Evolutionary conservation across 116 monocot species (phyloP).

Genomic region (Phalaenopsis hybrid): DNA sequence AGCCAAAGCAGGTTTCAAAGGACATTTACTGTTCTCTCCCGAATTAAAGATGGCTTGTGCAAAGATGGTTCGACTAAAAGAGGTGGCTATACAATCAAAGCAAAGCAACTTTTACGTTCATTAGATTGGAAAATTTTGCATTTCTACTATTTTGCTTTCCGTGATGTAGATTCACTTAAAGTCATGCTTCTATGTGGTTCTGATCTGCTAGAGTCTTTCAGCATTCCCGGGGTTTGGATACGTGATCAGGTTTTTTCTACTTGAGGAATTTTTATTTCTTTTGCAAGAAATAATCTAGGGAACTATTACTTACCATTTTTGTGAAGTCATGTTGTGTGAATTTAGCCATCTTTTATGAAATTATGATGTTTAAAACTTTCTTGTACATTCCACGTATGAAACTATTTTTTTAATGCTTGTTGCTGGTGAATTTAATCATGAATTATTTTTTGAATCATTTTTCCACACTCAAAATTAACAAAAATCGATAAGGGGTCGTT

Average conservation of each 20-base stretch:
- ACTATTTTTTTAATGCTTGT: neutral
- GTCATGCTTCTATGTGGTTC: constrained; percentile 98
- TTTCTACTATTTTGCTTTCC: neutral
- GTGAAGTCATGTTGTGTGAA: neutral
- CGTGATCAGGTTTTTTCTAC: constrained; percentile 58
- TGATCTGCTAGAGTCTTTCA: constrained; percentile 85
- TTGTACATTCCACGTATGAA: too few species aligned
- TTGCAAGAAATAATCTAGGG: neutral
- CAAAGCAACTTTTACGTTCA: neutral
- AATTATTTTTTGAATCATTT: neutral
- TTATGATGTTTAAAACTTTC: neutral
- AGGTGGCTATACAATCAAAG: constrained; percentile 26
- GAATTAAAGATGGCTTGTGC: constrained; percentile 45
- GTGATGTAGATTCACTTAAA: constrained; percentile 50
- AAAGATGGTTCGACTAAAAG: constrained; percentile 25
- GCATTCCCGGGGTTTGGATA: constrained; percentile 81
- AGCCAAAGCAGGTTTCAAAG: constrained; percentile 73
- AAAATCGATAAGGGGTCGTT: neutral
- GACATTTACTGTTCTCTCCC: constrained; percentile 54
- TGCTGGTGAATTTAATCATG: neutral
- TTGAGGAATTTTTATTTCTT: neutral
- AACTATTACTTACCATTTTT: neutral
- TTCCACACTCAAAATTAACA: neutral
- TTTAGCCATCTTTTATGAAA: neutral
- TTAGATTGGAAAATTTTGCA: neutral